Base-by-base conservation (phyloP, 2,329 filamentous ascomycete genomes). In the Aaosphaeria pasadenensis region DNA sequence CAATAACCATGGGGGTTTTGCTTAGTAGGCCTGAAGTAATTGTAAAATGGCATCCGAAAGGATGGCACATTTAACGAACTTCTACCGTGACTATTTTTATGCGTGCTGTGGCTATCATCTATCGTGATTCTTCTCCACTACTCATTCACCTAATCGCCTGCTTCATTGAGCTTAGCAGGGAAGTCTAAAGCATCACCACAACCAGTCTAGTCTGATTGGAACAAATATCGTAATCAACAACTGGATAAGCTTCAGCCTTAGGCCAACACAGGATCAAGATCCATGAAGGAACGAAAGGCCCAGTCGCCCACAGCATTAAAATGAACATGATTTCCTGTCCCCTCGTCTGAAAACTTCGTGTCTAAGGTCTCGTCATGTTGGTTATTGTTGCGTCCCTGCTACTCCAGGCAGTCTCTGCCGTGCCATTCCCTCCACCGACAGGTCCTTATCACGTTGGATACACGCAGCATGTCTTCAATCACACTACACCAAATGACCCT, bases 401-500 rank as follows among this genome's bases (percentile, higher is more conserved):
- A 11, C 9, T 45, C 13, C 32, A 39, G 17, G 39, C 39, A 47
- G 30, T 42, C 28, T 13, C 6, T 30, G 43, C 43, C 32, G 43
- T 45, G n/a, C 4, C 44, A 36, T 36, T 50, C 42, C 42, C 45
- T 36, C 40, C 44, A 1, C 58, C 58, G 6, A 54, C 49, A 7
- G 60, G 62, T 5, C 56, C 54, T 0, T 62, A 61, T 42, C 44
- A 58, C 11, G 61, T 64, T 3, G 58, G 58, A 1, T 53, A 53
- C 13, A 58, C 42, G 6, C 58, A 64, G 28, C 52, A 61, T 29
- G 42, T 62, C 30, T 58, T 66, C 53, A 56, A 58, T 46, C 55
- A 59, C 42, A 60, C 48, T 5, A 64, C 56, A 0, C 51, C 36
- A 4, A 52, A 63, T 29, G 60, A 64, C 39, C 53, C 56, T 6